Evolutionary conservation across 306 rosid species (phyloP).

Genomic region (Prunus mira): DNA sequence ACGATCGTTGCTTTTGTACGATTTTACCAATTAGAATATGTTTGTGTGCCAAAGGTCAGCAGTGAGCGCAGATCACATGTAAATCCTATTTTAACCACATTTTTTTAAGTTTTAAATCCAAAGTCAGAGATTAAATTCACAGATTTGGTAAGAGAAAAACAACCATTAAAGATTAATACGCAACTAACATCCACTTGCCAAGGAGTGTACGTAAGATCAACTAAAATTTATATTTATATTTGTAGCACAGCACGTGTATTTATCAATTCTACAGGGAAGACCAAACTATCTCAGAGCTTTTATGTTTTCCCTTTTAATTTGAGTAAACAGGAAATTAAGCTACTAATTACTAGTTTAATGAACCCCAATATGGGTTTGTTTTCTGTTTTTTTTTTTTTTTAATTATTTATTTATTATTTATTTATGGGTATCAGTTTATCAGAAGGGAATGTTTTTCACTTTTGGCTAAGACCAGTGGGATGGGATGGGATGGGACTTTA

Average conservation of each 20-base stretch:
- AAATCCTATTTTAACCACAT: not conserved
- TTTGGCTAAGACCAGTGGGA: not conserved
- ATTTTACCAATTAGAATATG: conserved; percentile 3
- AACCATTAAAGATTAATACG: too few species aligned
- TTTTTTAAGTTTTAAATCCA: not conserved
- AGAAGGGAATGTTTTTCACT: not conserved
- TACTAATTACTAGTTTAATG: not conserved
- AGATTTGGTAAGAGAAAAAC: not conserved
- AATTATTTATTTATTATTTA: too few species aligned
- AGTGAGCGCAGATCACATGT: too few species aligned
- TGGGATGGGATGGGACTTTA: conserved; percentile 31
- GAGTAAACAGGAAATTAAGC: not conserved
- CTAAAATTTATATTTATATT: not conserved
- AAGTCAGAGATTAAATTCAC: not conserved
- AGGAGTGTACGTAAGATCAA: not conserved
- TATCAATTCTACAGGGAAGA: not conserved
- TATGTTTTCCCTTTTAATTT: not conserved
- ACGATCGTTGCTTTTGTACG: not conserved
- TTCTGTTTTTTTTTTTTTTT: too few species aligned
- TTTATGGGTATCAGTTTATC: not conserved
- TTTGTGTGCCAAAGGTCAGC: not conserved
- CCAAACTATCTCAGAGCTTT: not conserved
- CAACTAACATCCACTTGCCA: too few species aligned
- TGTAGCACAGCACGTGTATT: too few species aligned
- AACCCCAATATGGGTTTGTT: not conserved